These are phyloP conservation scores for Claviceps paspali DNA, from an alignment of 2,329 filamentous ascomycete species.

Conservation along the genomic window DNA sequence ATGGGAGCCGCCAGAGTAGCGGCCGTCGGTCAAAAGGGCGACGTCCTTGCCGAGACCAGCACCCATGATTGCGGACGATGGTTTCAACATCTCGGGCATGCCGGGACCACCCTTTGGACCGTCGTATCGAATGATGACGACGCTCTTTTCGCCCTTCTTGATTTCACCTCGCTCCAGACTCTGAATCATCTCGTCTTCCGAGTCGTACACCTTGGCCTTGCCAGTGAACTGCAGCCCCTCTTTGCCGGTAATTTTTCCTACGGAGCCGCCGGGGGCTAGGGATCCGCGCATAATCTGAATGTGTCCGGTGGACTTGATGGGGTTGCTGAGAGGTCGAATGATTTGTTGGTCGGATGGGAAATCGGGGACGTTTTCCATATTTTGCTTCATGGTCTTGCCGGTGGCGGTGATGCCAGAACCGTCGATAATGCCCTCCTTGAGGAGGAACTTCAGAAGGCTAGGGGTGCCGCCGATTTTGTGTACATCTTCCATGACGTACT, in stretches of 20 bases:
- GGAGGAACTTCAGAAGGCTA: slow-evolving; percentile 72
- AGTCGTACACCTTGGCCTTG: slow-evolving; percentile 69
- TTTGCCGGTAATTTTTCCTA: slow-evolving; percentile 90
- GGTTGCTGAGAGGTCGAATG: slow-evolving; percentile 65
- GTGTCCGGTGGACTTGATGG: slow-evolving; percentile 77
- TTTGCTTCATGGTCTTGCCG: slow-evolving; percentile 77
- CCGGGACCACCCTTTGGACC: slow-evolving; percentile 86
- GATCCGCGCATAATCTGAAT: slow-evolving; percentile 79
- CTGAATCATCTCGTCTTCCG: slow-evolving; percentile 64
- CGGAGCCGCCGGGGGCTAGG: slow-evolving; percentile 70
- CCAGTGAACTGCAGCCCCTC: slow-evolving; percentile 75
- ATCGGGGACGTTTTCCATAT: slow-evolving; percentile 59
- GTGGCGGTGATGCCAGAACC: slow-evolving; percentile 73
- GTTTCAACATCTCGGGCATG: slow-evolving; percentile 92
- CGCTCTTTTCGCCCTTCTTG: slow-evolving; percentile 74
- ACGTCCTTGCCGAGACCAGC: slow-evolving; percentile 66
- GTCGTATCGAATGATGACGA: slow-evolving; percentile 84
- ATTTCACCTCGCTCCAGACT: slow-evolving; percentile 66
- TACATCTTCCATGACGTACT: slow-evolving; percentile 72
- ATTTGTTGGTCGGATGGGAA: slow-evolving; percentile 67
- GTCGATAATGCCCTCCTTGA: slow-evolving; percentile 69
- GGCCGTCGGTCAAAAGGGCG: slow-evolving; percentile 57
- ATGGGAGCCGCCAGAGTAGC: slow-evolving; percentile 70
- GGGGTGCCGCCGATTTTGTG: slow-evolving; percentile 82
- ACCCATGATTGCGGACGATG: slow-evolving; percentile 85